These are phyloP conservation scores for Starmerella tilneyi DNA, from an alignment of 805 yeast genomes.

Conservation along the genomic window DNA sequence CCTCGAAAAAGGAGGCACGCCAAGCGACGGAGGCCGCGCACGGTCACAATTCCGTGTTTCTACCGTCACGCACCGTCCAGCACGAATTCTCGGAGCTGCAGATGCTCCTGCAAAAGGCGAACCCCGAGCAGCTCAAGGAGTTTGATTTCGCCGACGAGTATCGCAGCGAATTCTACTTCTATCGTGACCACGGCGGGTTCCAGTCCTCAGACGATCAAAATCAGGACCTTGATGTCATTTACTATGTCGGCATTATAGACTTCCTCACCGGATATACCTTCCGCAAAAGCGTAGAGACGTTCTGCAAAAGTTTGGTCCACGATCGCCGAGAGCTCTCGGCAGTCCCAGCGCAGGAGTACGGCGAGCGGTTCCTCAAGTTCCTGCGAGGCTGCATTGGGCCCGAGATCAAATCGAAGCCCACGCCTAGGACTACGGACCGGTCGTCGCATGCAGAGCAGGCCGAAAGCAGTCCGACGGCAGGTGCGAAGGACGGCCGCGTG, in stretches of 20 bases:
- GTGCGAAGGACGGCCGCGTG: too few relatives aligned
- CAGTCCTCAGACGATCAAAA: conserved; percentile 56
- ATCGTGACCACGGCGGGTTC: conserved; percentile 77
- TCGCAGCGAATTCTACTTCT: conserved; percentile 43
- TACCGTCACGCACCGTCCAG: conserved; percentile 11
- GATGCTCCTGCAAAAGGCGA: conserved; percentile 28
- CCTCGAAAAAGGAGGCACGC: conserved; percentile 8
- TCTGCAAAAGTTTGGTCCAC: conserved; percentile 66
- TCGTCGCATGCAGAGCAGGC: neutral
- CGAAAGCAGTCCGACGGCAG: neutral
- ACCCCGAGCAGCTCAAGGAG: conserved; percentile 30
- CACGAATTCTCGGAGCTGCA: conserved; percentile 31
- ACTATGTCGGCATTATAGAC: conserved; percentile 89
- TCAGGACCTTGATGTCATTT: conserved; percentile 55
- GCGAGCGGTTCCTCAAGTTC: conserved; percentile 70
- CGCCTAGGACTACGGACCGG: conserved; percentile 9
- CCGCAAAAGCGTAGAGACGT: conserved; percentile 70
- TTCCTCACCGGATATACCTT: conserved; percentile 59
- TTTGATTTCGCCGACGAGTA: conserved; percentile 29
- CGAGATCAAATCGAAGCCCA: conserved; percentile 16
- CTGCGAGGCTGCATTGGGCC: conserved; percentile 33
- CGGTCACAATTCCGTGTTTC: neutral
- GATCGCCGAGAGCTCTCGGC: conserved; percentile 69
- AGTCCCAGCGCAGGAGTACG: conserved; percentile 82
- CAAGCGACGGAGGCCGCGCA: conserved; percentile 15